Conservation (phyloP, 2,329 filamentous ascomycete genomes). For the Fusarium secorum region DNA sequence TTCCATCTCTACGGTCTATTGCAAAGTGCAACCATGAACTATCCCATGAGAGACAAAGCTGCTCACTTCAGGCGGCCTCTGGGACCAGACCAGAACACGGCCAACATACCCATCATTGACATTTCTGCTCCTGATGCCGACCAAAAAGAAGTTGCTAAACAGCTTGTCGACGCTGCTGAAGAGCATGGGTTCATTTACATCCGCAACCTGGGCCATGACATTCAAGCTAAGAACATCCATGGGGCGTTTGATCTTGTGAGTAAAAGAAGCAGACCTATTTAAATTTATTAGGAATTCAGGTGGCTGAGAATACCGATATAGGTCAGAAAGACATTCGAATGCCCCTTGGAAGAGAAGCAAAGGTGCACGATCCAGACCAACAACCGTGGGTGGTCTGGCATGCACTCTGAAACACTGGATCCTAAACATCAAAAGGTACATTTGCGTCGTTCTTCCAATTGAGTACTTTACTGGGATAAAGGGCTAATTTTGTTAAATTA, state of each 20-base stretch:
- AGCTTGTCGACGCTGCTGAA: conserved; percentile 80
- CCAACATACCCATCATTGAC: conserved; percentile 82
- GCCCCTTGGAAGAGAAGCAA: conserved; percentile 75
- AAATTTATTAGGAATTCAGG: not conserved
- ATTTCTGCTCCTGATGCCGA: conserved; percentile 61
- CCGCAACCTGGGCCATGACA: conserved; percentile 74
- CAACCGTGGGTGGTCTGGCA: conserved; percentile 88
- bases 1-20: not conserved
- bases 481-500: conserved; percentile 44
- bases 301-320: conserved; percentile 6
- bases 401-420: conserved; percentile 89
- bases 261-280: not conserved
- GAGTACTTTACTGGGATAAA: not conserved
- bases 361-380: conserved; percentile 77
- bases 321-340: conserved; percentile 76
- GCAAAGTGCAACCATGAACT: not conserved
- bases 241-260: conserved; percentile 77
- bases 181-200: conserved; percentile 92
- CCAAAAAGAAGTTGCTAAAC: conserved; percentile 65
- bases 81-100: conserved; percentile 40
- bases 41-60: conserved; percentile 1
- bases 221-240: conserved; percentile 71
- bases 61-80: not conserved
- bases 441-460: not conserved
- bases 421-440: conserved; percentile 77